Conservation (phyloP, 2,329 filamentous ascomycete genomes). For the Claviceps sp. region DNA sequence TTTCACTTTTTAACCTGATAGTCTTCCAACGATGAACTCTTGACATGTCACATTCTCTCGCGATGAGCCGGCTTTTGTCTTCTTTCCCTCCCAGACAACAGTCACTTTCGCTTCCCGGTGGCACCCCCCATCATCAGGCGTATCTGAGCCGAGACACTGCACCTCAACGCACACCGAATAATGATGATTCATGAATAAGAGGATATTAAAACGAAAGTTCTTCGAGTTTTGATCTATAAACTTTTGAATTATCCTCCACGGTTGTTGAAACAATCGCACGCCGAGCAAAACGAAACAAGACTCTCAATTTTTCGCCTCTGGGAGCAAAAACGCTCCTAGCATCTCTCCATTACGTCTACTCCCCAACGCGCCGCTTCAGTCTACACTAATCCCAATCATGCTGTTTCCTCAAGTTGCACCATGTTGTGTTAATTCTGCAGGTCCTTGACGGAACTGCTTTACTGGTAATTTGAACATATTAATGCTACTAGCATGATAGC, state of each 20-base stretch:
- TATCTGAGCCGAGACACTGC: background rate
- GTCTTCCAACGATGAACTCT: background rate
- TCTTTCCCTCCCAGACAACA: background rate
- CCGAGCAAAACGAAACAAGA: background rate
- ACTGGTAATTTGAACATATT: no score
- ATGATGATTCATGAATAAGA: background rate
- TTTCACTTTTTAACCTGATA: background rate
- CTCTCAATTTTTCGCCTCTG: no score
- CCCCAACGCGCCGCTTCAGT: background rate
- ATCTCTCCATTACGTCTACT: background rate
- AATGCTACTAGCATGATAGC: no score
- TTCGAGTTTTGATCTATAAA: background rate
- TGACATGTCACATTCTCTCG: background rate
- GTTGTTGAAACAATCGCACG: background rate
- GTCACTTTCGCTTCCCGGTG: background rate
- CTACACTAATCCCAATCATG: background rate
- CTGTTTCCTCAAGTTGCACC: background rate
- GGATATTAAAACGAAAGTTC: background rate
- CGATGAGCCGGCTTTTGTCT: background rate
- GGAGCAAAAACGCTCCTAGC: background rate
- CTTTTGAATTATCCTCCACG: background rate
- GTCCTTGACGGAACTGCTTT: no score
- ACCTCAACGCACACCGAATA: background rate
- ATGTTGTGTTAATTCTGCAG: background rate
- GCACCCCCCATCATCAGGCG: no score